phyloP scores from a whole-genome alignment of 371 early-diverging fungal genomes.

The Rhizopus delemar region DNA sequence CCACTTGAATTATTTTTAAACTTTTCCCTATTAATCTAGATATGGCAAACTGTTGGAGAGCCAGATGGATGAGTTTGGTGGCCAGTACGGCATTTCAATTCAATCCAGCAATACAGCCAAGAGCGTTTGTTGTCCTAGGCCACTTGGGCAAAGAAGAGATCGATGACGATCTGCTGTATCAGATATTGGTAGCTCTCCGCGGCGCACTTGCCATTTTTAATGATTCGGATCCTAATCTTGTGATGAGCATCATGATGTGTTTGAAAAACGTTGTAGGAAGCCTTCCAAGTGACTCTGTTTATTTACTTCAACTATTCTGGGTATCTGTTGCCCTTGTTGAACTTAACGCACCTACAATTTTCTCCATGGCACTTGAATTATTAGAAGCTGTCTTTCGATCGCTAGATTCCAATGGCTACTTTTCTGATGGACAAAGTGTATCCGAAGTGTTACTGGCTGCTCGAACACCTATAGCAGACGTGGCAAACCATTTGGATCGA shows the following conservation, averaged over 20 bases:
- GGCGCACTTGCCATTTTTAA: constrained; percentile 78
- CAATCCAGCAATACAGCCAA: constrained; percentile 88
- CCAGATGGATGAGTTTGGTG: constrained; percentile 89
- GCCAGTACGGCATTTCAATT: constrained; percentile 87
- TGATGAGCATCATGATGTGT: constrained; percentile 80
- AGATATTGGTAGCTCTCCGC: constrained; percentile 80
- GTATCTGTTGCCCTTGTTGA: constrained; percentile 79
- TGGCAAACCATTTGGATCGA: constrained; percentile 65
- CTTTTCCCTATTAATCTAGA: constrained; percentile 34
- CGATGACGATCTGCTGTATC: constrained; percentile 85
- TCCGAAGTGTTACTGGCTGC: constrained; percentile 64
- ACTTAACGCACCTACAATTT: constrained; percentile 77
- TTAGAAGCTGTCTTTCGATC: constrained; percentile 69
- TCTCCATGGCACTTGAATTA: constrained; percentile 68
- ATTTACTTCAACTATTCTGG: constrained; percentile 86
- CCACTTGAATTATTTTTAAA: not conserved
- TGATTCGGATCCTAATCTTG: constrained; percentile 71
- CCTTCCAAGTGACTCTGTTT: constrained; percentile 69
- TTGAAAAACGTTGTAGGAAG: constrained; percentile 80
- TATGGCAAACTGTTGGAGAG: constrained; percentile 76
- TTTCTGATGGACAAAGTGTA: constrained; percentile 60
- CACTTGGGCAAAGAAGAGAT: constrained; percentile 80
- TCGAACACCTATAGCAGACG: constrained; percentile 68
- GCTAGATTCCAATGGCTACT: constrained; percentile 68
- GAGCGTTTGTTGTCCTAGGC: constrained; percentile 88